Conservation (phyloP, 2,329 filamentous ascomycete genomes). For the Talaromyces piceae region DNA sequence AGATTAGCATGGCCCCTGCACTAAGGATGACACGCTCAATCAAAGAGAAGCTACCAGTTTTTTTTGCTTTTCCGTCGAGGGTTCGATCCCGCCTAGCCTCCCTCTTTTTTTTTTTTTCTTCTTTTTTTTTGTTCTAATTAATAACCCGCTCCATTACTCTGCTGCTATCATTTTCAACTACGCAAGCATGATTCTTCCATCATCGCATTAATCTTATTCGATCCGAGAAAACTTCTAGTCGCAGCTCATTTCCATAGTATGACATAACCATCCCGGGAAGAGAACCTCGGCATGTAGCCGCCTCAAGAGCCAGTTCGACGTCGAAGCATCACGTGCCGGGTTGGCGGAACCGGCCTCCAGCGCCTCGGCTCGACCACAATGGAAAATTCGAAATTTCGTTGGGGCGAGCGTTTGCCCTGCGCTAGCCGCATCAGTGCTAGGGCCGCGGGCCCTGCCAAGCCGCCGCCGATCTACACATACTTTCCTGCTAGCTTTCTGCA, state of each 20-base stretch:
- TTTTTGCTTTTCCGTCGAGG: conserved; percentile 38
- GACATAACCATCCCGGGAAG: not conserved
- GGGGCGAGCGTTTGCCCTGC: too few species aligned
- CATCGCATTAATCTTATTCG: not conserved
- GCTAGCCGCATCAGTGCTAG: too few species aligned
- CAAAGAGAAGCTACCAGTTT: conserved; percentile 69
- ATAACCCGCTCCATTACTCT: not conserved
- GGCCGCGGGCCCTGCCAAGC: too few species aligned
- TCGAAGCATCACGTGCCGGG: not conserved
- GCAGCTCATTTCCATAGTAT: too few species aligned
- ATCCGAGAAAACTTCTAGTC: not conserved
- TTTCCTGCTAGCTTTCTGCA: too few species aligned
- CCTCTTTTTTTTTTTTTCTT: not conserved
- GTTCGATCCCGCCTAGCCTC: not conserved
- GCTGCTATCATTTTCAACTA: not conserved
- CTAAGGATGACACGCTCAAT: conserved; percentile 93
- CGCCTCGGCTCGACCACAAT: too few species aligned
- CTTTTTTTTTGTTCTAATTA: not conserved
- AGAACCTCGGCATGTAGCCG: not conserved
- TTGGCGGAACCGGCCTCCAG: too few species aligned
- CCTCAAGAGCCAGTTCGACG: not conserved
- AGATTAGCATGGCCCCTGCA: conserved; percentile 77
- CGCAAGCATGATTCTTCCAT: too few species aligned
- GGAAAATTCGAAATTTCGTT: too few species aligned
- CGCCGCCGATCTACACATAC: too few species aligned